These are phyloP conservation scores for Komagataella mondaviorum DNA, from an alignment of 805 yeast species.

Conservation along the genomic window DNA sequence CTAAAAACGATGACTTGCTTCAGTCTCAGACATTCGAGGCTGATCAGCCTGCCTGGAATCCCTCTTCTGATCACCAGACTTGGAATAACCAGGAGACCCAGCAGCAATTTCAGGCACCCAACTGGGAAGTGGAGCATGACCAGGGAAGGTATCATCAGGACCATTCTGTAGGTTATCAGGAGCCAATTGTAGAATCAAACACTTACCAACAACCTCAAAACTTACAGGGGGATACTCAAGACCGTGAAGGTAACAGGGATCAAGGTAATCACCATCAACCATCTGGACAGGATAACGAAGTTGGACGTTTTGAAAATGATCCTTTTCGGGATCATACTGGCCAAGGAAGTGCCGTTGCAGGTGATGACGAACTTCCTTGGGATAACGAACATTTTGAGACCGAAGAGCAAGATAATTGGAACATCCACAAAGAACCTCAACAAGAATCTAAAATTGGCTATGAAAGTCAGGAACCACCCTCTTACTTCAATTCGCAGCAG, in stretches of 20 bases:
- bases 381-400: slow-evolving; percentile 3
- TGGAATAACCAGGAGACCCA: not conserved
- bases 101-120: not conserved
- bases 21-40: not conserved
- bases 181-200: not conserved
- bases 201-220: not conserved
- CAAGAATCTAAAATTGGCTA: not conserved
- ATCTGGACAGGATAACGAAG: not conserved
- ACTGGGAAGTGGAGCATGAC: not conserved
- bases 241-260: not conserved
- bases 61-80: not conserved
- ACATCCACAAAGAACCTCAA: not conserved
- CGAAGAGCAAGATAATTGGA: slow-evolving; percentile 1
- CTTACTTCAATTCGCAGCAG: not conserved
- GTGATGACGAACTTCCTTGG: slow-evolving; percentile 12
- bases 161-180: not conserved
- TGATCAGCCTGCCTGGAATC: not conserved
- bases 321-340: not conserved
- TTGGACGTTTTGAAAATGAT: not conserved
- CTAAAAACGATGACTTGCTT: not conserved
- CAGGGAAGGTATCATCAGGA: not conserved
- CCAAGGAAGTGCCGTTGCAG: slow-evolving; percentile 2
- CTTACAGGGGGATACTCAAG: not conserved
- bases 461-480: not conserved
- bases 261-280: not conserved